phyloP scores from a whole-genome alignment of 371 early-diverging fungal species.

The Rhizopus sp. region DNA sequence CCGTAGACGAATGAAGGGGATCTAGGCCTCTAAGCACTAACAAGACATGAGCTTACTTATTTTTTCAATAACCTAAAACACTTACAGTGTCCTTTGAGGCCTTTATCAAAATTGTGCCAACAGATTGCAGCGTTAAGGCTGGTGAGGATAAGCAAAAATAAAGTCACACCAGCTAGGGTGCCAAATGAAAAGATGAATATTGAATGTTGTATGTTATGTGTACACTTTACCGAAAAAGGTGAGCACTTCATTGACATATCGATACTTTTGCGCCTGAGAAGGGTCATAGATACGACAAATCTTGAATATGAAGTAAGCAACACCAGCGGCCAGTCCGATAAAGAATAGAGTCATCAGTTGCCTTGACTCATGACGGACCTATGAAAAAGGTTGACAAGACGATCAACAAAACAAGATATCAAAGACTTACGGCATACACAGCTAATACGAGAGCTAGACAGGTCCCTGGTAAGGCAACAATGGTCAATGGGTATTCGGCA shows the following conservation, averaged over 20 bases:
- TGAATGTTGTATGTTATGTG: neutral
- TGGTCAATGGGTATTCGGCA: slow-evolving; percentile 83
- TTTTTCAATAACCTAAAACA: neutral
- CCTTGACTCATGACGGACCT: slow-evolving; percentile 52
- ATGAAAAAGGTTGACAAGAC: neutral
- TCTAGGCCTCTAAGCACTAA: slow-evolving; percentile 8
- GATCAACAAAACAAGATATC: neutral
- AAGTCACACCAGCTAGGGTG: slow-evolving; percentile 67
- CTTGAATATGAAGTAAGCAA: slow-evolving; percentile 88
- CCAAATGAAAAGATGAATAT: slow-evolving; percentile 10
- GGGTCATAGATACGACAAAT: slow-evolving; percentile 74
- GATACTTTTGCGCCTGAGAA: slow-evolving; percentile 59
- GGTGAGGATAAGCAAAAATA: slow-evolving; percentile 68
- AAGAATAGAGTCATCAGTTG: slow-evolving; percentile 69
- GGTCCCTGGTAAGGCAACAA: slow-evolving; percentile 79
- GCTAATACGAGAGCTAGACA: slow-evolving; percentile 74
- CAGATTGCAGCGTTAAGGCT: slow-evolving; percentile 72
- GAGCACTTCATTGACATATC: slow-evolving; percentile 69
- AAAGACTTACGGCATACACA: slow-evolving; percentile 68
- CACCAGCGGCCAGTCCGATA: slow-evolving; percentile 66
- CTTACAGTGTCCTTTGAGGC: slow-evolving; percentile 64
- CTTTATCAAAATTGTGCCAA: slow-evolving; percentile 82
- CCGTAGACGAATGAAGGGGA: slow-evolving; percentile 6
- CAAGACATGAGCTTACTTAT: neutral
- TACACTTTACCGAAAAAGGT: slow-evolving; percentile 79